Conservation (phyloP, 441 rosid genomes). For the Lagerstroemia fauriei region DNA sequence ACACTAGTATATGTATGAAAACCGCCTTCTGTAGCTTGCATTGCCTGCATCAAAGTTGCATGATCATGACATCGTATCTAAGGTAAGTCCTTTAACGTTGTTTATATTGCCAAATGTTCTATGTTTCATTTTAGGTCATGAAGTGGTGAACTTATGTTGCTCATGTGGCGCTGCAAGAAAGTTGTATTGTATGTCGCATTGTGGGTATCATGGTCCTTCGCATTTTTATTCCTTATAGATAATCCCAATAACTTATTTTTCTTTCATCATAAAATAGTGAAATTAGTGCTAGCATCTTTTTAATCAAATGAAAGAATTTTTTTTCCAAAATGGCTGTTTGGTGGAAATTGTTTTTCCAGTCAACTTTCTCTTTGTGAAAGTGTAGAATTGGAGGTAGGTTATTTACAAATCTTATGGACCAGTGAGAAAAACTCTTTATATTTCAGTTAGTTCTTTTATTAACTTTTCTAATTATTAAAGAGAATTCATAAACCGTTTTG, state of each 20-base stretch:
- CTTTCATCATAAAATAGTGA: background rate
- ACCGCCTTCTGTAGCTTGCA: constrained; percentile 48
- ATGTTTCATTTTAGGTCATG: background rate
- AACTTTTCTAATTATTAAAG: background rate
- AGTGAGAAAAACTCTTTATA: background rate
- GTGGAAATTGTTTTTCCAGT: background rate
- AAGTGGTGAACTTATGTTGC: background rate
- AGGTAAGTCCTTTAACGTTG: constrained; percentile 38
- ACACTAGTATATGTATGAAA: background rate
- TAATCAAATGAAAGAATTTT: background rate
- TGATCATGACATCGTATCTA: constrained; percentile 70
- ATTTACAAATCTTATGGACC: background rate
- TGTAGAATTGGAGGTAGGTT: background rate
- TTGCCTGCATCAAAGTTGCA: constrained; percentile 64
- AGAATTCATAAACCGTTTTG: background rate
- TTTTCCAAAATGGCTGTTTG: background rate
- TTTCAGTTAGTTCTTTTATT: background rate
- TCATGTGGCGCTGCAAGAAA: background rate
- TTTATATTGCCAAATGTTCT: background rate
- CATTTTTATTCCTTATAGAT: background rate
- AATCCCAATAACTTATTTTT: background rate
- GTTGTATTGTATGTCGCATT: background rate
- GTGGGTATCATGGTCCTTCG: background rate
- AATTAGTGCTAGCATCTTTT: background rate
- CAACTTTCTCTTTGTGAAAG: background rate